Evolutionary conservation across 2,329 filamentous ascomycete species (phyloP).

Genomic region (Elsinoe necatrix): DNA sequence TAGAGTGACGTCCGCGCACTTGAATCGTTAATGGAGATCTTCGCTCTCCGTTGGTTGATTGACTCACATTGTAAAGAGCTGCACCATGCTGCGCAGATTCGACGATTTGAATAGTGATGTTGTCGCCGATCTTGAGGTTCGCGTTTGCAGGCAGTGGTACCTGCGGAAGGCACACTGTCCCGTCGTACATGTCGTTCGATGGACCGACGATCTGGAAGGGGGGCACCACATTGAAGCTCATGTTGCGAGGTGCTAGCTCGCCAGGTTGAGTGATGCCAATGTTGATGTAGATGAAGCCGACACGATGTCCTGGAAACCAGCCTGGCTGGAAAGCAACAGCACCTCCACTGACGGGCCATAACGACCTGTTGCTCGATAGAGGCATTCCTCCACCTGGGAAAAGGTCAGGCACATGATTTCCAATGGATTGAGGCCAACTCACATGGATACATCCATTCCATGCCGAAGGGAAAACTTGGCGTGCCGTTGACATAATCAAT

Average conservation of each 20-base stretch:
- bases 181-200: conserved; percentile 66
- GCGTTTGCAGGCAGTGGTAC: conserved; percentile 70
- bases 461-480: conserved; percentile 62
- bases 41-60: too few species aligned
- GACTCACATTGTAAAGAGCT: conserved; percentile 66
- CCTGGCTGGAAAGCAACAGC: conserved; percentile 87
- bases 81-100: conserved; percentile 78
- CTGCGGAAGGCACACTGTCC: conserved; percentile 81
- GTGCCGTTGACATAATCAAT: conserved; percentile 38
- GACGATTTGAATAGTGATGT: conserved; percentile 82
- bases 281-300: conserved; percentile 82
- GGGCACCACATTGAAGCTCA: conserved; percentile 72
- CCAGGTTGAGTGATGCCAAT: conserved; percentile 57
- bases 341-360: conserved; percentile 82
- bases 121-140: conserved; percentile 68
- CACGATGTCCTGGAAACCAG: conserved; percentile 85
- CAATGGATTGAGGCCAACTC: conserved; percentile 33
- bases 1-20: conserved; percentile 95
- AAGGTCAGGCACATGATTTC: neutral
- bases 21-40: conserved; percentile 10
- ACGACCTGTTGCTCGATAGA: conserved; percentile 72
- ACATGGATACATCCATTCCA: conserved; percentile 97
- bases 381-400: conserved; percentile 70
- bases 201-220: conserved; percentile 80
- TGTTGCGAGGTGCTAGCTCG: conserved; percentile 62